A percentile compares a stretch with the other conserved stretches of the same genome.
These are phyloP conservation scores for Colletotrichum horii DNA, from an alignment of 2,329 filamentous ascomycete genomes.

Conservation along the genomic window DNA sequence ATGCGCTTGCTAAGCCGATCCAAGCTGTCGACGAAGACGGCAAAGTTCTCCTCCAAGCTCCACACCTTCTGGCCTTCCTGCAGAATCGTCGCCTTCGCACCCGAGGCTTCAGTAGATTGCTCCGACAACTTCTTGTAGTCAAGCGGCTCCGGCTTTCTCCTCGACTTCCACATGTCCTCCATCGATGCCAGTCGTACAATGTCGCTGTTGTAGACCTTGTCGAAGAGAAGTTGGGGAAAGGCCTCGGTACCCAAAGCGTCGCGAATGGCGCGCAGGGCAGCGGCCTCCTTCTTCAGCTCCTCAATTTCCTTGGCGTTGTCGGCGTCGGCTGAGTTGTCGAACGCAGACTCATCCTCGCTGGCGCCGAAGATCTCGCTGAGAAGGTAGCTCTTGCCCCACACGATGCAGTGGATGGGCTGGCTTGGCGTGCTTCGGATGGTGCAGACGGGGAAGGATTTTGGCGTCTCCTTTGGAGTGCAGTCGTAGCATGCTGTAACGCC, in stretches of 20 bases:
- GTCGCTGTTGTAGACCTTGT: constrained; percentile 91
- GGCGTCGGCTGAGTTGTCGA: constrained; percentile 80
- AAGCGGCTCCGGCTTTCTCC: constrained; percentile 75
- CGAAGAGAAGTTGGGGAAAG: constrained; percentile 82
- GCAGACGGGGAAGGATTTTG: constrained; percentile 94
- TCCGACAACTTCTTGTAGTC: constrained; percentile 67
- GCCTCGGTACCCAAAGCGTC: constrained; percentile 78
- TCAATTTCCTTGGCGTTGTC: constrained; percentile 89
- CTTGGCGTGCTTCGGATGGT: constrained; percentile 96
- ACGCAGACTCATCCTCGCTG: constrained; percentile 82
- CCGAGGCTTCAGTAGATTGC: constrained; percentile 53
- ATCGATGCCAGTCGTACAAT: constrained; percentile 83
- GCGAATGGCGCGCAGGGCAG: constrained; percentile 82
- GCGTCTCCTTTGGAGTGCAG: constrained; percentile 86
- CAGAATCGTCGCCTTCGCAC: constrained; percentile 59
- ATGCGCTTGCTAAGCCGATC: constrained; percentile 77
- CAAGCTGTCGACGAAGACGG: constrained; percentile 86
- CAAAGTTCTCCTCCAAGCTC: constrained; percentile 83
- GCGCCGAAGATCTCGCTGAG: constrained; percentile 93
- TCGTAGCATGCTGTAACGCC: constrained; percentile 95
- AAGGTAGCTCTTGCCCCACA: constrained; percentile 97
- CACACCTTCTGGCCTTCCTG: constrained; percentile 77
- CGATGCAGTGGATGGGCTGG: constrained; percentile 97
- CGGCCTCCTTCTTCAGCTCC: constrained; percentile 83
- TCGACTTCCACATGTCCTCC: constrained; percentile 95